Conservation (phyloP, 805 yeast genomes). For the Candida piceae region DNA sequence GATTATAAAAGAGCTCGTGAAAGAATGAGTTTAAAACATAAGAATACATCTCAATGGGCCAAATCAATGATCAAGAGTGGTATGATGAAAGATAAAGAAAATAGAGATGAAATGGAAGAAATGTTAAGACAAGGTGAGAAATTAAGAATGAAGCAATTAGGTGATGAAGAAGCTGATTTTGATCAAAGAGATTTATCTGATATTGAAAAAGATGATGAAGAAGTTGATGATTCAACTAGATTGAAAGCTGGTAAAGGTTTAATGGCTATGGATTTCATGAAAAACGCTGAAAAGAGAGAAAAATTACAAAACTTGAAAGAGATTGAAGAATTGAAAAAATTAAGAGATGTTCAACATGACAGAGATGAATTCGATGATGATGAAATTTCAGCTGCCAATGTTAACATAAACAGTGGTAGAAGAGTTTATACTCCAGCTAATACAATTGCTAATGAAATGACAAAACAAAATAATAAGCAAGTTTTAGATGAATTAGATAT, state of each 20-base stretch:
- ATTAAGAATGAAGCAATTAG: constrained; percentile 67
- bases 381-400: constrained; percentile 40
- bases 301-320: constrained; percentile 53
- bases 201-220: constrained; percentile 41
- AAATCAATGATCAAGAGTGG: constrained; percentile 85
- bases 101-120: constrained; percentile 87
- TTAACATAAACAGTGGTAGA: constrained; percentile 66
- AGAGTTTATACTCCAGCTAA: constrained; percentile 70
- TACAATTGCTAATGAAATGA: constrained; percentile 32
- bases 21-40: constrained; percentile 88
- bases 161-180: constrained; percentile 45
- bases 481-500: constrained; percentile 41
- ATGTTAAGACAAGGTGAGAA: constrained; percentile 86
- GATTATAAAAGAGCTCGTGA: constrained; percentile 81
- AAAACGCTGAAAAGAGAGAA: constrained; percentile 72
- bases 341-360: constrained; percentile 38
- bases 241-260: constrained; percentile 78
- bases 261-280: constrained; percentile 93
- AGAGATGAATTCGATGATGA: constrained; percentile 32
- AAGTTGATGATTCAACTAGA: constrained; percentile 32
- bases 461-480: constrained; percentile 32
- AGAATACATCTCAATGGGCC: constrained; percentile 87
- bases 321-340: constrained; percentile 44
- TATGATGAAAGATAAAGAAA: constrained; percentile 77
- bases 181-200: constrained; percentile 45